A percentile compares a stretch with the other conserved stretches of the same genome.
Evolutionary conservation across 2,329 filamentous ascomycete genomes (phyloP).

Genomic region (Fusarium foetens): DNA sequence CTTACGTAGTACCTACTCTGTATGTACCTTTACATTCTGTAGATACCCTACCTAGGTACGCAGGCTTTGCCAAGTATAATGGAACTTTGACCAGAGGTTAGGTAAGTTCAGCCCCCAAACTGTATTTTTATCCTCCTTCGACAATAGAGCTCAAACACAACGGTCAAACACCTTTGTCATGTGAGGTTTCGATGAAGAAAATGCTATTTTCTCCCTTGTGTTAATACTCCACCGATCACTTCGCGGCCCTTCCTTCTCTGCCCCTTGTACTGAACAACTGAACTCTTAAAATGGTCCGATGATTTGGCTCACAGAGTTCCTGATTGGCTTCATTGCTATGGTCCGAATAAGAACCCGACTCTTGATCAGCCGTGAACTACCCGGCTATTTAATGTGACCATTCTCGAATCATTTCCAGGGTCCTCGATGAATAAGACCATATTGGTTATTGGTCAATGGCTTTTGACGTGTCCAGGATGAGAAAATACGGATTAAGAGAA

Average conservation of each 20-base stretch:
- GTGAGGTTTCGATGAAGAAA: neutral
- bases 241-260: slow-evolving; percentile 5
- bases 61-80: neutral
- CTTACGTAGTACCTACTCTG: slow-evolving; percentile 6
- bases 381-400: slow-evolving; percentile 31
- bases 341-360: slow-evolving; percentile 45
- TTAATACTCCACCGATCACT: neutral
- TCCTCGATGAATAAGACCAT: slow-evolving; percentile 45
- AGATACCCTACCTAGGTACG: neutral
- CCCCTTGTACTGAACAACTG: neutral
- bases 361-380: slow-evolving; percentile 23
- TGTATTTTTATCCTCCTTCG: neutral
- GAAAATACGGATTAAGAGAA: neutral
- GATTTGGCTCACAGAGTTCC: slow-evolving; percentile 15
- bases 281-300: slow-evolving; percentile 39
- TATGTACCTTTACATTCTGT: slow-evolving; percentile 13
- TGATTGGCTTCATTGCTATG: slow-evolving; percentile 23
- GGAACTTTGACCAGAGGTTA: neutral
- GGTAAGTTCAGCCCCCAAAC: neutral
- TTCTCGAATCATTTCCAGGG: slow-evolving; percentile 40
- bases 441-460: slow-evolving; percentile 40
- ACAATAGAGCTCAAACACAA: slow-evolving; percentile 8
- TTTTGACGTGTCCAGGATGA: neutral
- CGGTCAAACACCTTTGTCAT: neutral
- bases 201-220: neutral